These are phyloP conservation scores for Dissoconium aciculare DNA, from an alignment of 2,329 filamentous ascomycete species.

Conservation along the genomic window DNA sequence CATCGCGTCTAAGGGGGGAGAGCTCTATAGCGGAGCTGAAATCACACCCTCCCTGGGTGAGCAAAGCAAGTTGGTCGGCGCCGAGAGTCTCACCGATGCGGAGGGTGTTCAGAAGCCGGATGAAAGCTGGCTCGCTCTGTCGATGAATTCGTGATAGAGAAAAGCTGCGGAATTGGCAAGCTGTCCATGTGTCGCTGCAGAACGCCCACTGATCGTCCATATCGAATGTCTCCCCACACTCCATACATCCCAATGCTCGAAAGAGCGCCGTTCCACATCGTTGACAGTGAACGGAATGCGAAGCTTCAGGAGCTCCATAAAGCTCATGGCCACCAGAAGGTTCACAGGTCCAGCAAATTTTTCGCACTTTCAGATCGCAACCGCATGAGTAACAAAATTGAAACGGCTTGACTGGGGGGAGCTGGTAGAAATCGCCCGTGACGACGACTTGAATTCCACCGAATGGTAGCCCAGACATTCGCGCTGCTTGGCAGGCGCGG, in stretches of 20 bases:
- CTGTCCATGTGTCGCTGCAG: slow-evolving; percentile 38
- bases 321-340: no score
- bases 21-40: no score
- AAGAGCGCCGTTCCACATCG: slow-evolving; percentile 5
- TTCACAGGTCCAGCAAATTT: slow-evolving; percentile 21
- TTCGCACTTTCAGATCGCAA: no score
- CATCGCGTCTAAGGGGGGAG: no score
- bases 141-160: slow-evolving; percentile 42
- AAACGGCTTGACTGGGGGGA: slow-evolving; percentile 46
- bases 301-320: no score
- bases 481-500: slow-evolving; percentile 30
- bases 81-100: slow-evolving; percentile 33
- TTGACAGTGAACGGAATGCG: slow-evolving; percentile 2
- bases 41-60: no score
- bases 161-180: slow-evolving; percentile 39
- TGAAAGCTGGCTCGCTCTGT: slow-evolving; percentile 40
- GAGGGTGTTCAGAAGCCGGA: slow-evolving; percentile 41
- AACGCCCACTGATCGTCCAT: slow-evolving; percentile 50
- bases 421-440: slow-evolving; percentile 44
- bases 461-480: slow-evolving; percentile 20
- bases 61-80: no score
- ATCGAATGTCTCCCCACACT: slow-evolving; percentile 32
- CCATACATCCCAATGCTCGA: no score
- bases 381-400: slow-evolving; percentile 38
- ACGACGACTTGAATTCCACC: slow-evolving; percentile 34